These are phyloP conservation scores for Orobanche coerulescens DNA, from an alignment of 257 asterid genomes.

Conservation along the genomic window DNA sequence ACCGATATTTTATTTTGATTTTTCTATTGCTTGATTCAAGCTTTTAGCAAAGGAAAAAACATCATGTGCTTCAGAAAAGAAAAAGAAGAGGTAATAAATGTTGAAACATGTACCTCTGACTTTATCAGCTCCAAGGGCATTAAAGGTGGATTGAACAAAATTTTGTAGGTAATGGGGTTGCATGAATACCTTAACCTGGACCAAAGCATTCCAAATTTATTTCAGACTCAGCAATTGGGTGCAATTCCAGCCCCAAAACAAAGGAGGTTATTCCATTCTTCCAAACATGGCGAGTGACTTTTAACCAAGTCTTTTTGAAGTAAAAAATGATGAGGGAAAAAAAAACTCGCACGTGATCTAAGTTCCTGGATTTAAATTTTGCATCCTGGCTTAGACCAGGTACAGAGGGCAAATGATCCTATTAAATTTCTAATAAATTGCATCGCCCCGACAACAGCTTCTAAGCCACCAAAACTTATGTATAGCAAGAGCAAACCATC, in stretches of 20 bases:
- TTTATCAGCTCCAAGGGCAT: slow-evolving; percentile 82
- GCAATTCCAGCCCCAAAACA: neutral
- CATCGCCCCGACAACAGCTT: too few species aligned
- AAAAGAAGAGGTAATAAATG: slow-evolving; percentile 10
- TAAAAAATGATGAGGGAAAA: too few species aligned
- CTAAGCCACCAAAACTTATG: too few species aligned
- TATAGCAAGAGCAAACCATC: too few species aligned
- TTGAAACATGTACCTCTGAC: slow-evolving; percentile 51
- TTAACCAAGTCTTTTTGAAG: too few species aligned
- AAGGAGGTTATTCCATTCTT: too few species aligned
- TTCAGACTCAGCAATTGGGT: slow-evolving; percentile 22
- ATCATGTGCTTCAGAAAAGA: slow-evolving; percentile 2
- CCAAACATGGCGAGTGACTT: too few species aligned
- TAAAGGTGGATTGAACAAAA: slow-evolving; percentile 80
- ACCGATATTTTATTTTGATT: neutral
- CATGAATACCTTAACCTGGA: slow-evolving; percentile 86
- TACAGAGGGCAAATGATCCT: too few species aligned
- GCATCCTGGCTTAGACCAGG: too few species aligned
- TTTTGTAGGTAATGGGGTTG: slow-evolving; percentile 85
- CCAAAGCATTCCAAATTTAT: slow-evolving; percentile 22
- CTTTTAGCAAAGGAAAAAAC: neutral
- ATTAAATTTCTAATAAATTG: too few species aligned
- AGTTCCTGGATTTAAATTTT: too few species aligned
- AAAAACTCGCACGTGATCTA: too few species aligned
- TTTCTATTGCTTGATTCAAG: neutral